A percentile compares a stretch with the other conserved stretches of the same genome.
phyloP scores from a whole-genome alignment of 495 filamentous ascomycete species.

The Cercophora sp. region DNA sequence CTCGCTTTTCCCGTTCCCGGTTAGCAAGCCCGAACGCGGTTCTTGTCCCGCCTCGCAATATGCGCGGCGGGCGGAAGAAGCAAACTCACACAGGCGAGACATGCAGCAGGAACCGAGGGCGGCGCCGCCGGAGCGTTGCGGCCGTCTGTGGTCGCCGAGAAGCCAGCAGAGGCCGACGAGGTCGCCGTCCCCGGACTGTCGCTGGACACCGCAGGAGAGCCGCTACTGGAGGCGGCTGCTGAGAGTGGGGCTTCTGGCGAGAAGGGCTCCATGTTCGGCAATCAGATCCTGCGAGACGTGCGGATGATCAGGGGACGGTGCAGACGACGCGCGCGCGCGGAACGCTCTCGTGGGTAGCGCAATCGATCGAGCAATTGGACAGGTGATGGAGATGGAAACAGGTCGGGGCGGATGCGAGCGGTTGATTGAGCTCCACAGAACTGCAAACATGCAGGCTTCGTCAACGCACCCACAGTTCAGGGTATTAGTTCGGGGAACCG shows the following conservation, averaged over 20 bases:
- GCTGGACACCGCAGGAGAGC: conserved; percentile 29
- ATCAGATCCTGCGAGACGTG: conserved; percentile 14
- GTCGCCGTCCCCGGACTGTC: conserved; percentile 32
- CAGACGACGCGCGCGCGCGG: neutral
- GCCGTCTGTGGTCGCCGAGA: conserved; percentile 32
- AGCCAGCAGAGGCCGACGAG: conserved; percentile 18
- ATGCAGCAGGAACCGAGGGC: conserved; percentile 44
- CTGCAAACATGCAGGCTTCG: neutral
- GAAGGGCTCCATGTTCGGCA: conserved; percentile 34
- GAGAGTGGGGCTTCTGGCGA: conserved; percentile 30
- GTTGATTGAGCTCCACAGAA: too few relatives aligned
- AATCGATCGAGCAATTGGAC: neutral
- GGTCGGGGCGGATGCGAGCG: neutral
- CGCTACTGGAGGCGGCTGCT: conserved; percentile 26
- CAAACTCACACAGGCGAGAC: conserved; percentile 45
- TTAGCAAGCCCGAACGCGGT: conserved; percentile 1
- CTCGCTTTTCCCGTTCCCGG: conserved; percentile 31
- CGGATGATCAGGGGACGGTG: conserved; percentile 14
- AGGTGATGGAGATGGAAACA: neutral
- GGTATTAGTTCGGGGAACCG: neutral
- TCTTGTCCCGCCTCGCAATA: too few relatives aligned
- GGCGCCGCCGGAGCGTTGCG: conserved; percentile 25
- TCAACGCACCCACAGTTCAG: neutral
- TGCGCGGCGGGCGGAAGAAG: conserved; percentile 3
- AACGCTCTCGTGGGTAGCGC: conserved; percentile 3